Conservation (phyloP, 2,329 filamentous ascomycete genomes). For the Apiospora malaysiana region DNA sequence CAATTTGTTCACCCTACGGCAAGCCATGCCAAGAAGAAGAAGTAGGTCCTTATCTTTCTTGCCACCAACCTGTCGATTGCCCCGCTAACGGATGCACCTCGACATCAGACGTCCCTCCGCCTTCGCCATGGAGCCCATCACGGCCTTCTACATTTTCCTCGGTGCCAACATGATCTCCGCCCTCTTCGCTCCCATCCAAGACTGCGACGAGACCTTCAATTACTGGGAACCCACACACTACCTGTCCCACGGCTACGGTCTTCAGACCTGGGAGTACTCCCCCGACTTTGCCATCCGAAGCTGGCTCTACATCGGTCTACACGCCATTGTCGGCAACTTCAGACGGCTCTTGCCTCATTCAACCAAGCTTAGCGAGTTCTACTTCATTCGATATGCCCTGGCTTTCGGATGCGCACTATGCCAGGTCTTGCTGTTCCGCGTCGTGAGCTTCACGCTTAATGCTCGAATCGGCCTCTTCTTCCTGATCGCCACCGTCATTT, state of each 20-base stretch:
- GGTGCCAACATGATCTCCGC: conserved; percentile 77
- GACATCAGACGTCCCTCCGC: conserved; percentile 52
- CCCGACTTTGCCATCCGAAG: conserved; percentile 93
- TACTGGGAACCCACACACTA: conserved; percentile 99
- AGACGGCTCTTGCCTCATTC: conserved; percentile 67
- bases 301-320: conserved; percentile 87
- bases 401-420: conserved; percentile 79
- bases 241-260: conserved; percentile 86
- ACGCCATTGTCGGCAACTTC: conserved; percentile 74
- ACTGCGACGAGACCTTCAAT: conserved; percentile 99
- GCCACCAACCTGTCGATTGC: neutral
- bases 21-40: conserved; percentile 41
- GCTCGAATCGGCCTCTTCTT: conserved; percentile 86
- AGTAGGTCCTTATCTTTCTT: conserved; percentile 32
- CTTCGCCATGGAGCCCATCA: conserved; percentile 73
- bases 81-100: conserved; percentile 26
- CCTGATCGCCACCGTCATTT: conserved; percentile 75
- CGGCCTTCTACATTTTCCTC: conserved; percentile 82
- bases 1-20: conserved; percentile 26
- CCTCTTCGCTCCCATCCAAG: conserved; percentile 86
- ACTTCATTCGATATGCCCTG: conserved; percentile 78
- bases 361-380: conserved; percentile 79
- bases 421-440: conserved; percentile 81
- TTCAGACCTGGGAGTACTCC: conserved; percentile 99
- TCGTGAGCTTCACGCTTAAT: conserved; percentile 78